Percentiles rank a stretch among this genome's conserved stretches.
phyloP scores from a whole-genome alignment of 2,329 filamentous ascomycete genomes.

The Pseudocercospora eumusae region DNA sequence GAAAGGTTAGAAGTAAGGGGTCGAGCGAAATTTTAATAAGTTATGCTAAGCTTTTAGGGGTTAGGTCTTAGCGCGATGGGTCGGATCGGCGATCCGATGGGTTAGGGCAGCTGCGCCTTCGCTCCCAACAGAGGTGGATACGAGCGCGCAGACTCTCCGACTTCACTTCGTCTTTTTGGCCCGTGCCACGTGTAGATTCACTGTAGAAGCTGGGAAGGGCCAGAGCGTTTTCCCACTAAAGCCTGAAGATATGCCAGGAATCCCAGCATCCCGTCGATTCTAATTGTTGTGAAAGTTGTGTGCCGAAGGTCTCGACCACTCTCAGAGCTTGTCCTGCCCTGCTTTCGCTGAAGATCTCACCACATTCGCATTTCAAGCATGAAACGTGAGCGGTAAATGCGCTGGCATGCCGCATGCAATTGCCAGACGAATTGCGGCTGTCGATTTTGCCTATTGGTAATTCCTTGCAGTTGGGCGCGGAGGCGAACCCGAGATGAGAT shows the following conservation, averaged over 20 bases:
- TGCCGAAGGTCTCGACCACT: conserved; percentile 1
- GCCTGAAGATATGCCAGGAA: conserved; percentile 6
- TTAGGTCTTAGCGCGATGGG: background rate
- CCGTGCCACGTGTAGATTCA: conserved; percentile 10
- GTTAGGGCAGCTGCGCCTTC: no score
- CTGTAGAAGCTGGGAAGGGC: conserved; percentile 9
- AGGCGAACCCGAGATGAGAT: background rate
- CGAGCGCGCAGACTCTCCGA: conserved; percentile 1
- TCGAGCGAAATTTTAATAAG: background rate
- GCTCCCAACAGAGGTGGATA: no score
- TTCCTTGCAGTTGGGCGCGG: background rate
- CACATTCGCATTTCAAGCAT: background rate
- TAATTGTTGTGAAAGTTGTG: background rate
- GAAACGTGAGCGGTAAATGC: conserved; percentile 5
- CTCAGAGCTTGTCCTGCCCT: background rate
- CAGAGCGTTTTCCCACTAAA: background rate
- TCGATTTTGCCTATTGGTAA: background rate
- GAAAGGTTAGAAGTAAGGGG: background rate
- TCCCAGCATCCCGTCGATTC: background rate
- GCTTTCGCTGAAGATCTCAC: background rate
- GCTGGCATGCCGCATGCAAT: conserved; percentile 11
- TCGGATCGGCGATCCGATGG: background rate
- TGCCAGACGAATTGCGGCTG: background rate
- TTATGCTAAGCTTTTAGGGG: background rate
- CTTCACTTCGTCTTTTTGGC: conserved; percentile 11